phyloP scores from a whole-genome alignment of 441 rosid genomes.

The Hura crepitans region DNA sequence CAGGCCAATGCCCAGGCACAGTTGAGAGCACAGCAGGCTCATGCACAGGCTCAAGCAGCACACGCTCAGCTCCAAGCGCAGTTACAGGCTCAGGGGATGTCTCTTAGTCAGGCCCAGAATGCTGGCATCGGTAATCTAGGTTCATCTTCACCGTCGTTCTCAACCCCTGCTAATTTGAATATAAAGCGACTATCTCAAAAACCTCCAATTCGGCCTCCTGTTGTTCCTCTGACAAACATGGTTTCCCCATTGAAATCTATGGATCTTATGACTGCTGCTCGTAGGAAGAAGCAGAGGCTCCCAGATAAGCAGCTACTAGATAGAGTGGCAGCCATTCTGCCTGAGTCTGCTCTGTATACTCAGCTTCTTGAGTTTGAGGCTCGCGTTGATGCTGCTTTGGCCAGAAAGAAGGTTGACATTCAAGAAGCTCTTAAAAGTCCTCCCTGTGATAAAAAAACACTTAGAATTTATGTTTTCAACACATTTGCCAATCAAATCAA shows the following conservation, averaged over 20 bases:
- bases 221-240: slow-evolving; percentile 48
- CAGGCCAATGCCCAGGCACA: slow-evolving; percentile 66
- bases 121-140: slow-evolving; percentile 56
- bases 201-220: slow-evolving; percentile 70
- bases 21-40: slow-evolving; percentile 49
- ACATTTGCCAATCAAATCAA: slow-evolving; percentile 79
- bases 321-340: slow-evolving; percentile 84
- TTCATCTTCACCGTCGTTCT: slow-evolving; percentile 60
- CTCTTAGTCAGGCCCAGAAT: slow-evolving; percentile 58
- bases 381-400: slow-evolving; percentile 75
- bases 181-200: slow-evolving; percentile 65
- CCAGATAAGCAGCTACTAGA: slow-evolving; percentile 83
- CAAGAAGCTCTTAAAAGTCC: slow-evolving; percentile 90
- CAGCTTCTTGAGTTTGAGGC: slow-evolving; percentile 95
- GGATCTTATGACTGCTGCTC: slow-evolving; percentile 77
- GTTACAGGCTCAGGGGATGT: slow-evolving; percentile 60
- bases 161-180: slow-evolving; percentile 55
- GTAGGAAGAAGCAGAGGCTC: slow-evolving; percentile 82
- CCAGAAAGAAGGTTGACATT: slow-evolving; percentile 89
- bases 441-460: slow-evolving; percentile 79
- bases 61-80: slow-evolving; percentile 81
- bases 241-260: slow-evolving; percentile 61
- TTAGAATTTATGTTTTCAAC: slow-evolving; percentile 83
- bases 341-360: slow-evolving; percentile 88
- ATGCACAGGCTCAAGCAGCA: slow-evolving; percentile 58